phyloP scores from a whole-genome alignment of 2,329 filamentous ascomycete species.

The Ceratocystis lukuohia region DNA sequence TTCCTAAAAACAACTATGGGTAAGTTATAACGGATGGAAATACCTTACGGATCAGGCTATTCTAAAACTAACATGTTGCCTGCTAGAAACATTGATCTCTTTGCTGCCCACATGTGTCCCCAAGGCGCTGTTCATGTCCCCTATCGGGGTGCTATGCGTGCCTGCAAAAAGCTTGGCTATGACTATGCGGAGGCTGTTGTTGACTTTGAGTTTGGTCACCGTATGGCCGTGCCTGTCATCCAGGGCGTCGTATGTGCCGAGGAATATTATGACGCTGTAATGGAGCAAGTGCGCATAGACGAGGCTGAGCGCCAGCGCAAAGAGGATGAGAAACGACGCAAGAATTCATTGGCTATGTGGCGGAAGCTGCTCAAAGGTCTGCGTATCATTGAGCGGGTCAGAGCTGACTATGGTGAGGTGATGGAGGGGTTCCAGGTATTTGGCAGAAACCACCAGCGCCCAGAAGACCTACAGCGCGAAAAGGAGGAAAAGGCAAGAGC shows the following conservation, averaged over 20 bases:
- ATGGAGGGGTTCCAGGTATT: constrained; percentile 30
- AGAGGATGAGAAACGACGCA: constrained; percentile 71
- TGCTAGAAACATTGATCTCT: constrained; percentile 73
- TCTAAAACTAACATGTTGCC: constrained; percentile 21
- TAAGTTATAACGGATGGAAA: constrained; percentile 21
- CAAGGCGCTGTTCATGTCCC: constrained; percentile 71
- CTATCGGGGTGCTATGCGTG: constrained; percentile 57
- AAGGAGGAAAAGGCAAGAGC: constrained; percentile 29
- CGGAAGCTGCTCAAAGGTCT: constrained; percentile 76
- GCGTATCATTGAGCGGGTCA: constrained; percentile 65
- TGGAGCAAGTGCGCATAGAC: constrained; percentile 66
- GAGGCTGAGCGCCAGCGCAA: constrained; percentile 62
- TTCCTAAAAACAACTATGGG: constrained; percentile 88
- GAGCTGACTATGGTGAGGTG: constrained; percentile 58
- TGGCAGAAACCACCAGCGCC: constrained; percentile 14
- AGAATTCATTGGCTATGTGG: constrained; percentile 63
- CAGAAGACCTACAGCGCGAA: constrained; percentile 19
- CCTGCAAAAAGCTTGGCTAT: constrained; percentile 73
- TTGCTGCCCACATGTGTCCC: constrained; percentile 86
- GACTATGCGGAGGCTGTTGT: constrained; percentile 91
- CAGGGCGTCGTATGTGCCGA: constrained; percentile 78
- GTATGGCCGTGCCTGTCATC: constrained; percentile 85
- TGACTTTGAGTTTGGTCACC: constrained; percentile 90
- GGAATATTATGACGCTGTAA: constrained; percentile 60
- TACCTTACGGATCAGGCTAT: neutral